phyloP scores from a whole-genome alignment of 306 rosid genomes.

The Fagus crenata region DNA sequence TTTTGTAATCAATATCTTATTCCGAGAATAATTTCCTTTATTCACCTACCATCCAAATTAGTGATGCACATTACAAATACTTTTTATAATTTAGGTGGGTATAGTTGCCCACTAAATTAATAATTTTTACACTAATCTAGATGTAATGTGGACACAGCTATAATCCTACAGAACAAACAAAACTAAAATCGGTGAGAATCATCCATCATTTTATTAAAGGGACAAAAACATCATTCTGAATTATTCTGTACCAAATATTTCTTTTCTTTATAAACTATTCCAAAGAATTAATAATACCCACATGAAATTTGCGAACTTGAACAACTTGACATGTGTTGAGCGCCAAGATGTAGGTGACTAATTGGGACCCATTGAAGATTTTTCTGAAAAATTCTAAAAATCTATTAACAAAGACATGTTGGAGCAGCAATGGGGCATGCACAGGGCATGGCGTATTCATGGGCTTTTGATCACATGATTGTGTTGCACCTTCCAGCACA shows the following conservation, averaged over 20 bases:
- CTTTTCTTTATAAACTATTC: slow-evolving; percentile 1
- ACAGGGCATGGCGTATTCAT: slow-evolving; percentile 37
- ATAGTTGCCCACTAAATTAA: no score
- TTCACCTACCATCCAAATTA: no score
- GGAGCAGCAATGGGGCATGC: slow-evolving; percentile 28
- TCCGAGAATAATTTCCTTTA: no score
- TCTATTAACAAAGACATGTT: slow-evolving; percentile 22
- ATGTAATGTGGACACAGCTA: slow-evolving; percentile 10
- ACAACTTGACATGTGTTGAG: slow-evolving; percentile 28
- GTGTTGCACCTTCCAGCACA: slow-evolving; percentile 31
- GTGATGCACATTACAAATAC: no score
- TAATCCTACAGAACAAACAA: slow-evolving; percentile 31
- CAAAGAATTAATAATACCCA: slow-evolving; percentile 19
- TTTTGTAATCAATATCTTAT: no score
- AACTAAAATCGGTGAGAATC: slow-evolving; percentile 29
- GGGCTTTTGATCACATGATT: slow-evolving; percentile 32
- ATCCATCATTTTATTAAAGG: slow-evolving; percentile 22
- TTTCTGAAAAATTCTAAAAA: neutral
- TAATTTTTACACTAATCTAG: no score
- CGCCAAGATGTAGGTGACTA: slow-evolving; percentile 9
- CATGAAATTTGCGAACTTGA: slow-evolving; percentile 29
- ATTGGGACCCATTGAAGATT: slow-evolving; percentile 6
- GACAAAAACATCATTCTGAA: slow-evolving; percentile 24
- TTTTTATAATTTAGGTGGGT: no score
- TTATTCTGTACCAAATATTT: slow-evolving; percentile 28